Base-by-base conservation (phyloP, 176 grass and related monocot species). In the Pharus latifolius region DNA sequence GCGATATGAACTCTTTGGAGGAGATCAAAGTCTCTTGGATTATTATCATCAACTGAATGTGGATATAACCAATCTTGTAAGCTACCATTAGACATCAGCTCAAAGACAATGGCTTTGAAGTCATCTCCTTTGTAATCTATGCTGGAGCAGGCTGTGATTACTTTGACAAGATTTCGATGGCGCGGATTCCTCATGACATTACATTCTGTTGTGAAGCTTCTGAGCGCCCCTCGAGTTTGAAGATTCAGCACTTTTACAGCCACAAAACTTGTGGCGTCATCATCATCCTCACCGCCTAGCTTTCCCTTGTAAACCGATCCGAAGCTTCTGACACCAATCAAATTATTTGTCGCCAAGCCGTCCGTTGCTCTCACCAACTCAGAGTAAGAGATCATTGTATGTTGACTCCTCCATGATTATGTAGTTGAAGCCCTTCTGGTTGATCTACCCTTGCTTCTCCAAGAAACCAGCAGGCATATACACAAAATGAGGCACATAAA, bases 171-270 rank as follows among this genome's bases (percentile, higher is more conserved):
- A 55, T 72, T 72, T 24, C 67, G 42, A 33, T 72, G 67, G 23
- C 67, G 67, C 25, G 56, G 10, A 30, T 35, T 72, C 50, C 67
- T 60, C 44, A 74, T 37, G 19, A 19, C n/a, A 45, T 74, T 32
- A 43, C 70, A 74, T 74, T 74, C 70, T 8, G 32, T 17, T 5
- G 37, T 5, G 32, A 74, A 74, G 25, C 51, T 74, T 20, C 32
- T 74, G 3, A 25, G 11, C 19, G 33, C 70, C 18, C 35, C 53
- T 38, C 40, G 60, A 40, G 35, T n/a, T 58, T 59, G 29, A 11
- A 25, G 51, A 37, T 60, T 60, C 12, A 74, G 13, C 18, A 74
- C 70, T 31, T 74, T 74, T 35, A 74, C 33, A 58, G 70, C 60
- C 10, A 65, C 40, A 20, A 26, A 22, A 1, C 0, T 16, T 45